Conservation (phyloP, 495 filamentous ascomycete genomes). For the Gamarada debralockiae region DNA sequence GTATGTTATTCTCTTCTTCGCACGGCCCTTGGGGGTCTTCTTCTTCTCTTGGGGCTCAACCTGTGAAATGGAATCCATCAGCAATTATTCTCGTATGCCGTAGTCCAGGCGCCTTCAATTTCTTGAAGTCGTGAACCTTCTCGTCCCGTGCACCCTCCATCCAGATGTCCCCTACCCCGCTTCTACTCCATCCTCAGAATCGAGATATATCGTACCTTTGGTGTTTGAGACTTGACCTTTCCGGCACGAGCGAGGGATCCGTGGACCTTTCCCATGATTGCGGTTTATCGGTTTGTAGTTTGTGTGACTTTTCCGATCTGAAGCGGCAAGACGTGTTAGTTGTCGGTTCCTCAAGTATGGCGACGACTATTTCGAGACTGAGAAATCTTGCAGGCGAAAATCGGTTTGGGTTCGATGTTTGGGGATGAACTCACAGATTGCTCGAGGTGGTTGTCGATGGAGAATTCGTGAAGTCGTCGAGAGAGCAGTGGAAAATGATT, state of each 20-base stretch:
- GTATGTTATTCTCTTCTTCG: slow-evolving; percentile 96
- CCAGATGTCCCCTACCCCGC: not conserved
- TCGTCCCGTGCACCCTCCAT: not conserved
- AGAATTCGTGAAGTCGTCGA: slow-evolving; percentile 13
- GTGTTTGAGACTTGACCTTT: slow-evolving; percentile 91
- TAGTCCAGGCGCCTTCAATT: not conserved
- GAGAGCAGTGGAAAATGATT: not conserved
- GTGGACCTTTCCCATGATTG: slow-evolving; percentile 88
- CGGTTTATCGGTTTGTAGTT: slow-evolving; percentile 30
- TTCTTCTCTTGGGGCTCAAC: slow-evolving; percentile 90
- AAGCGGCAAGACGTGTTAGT: slow-evolving; percentile 3
- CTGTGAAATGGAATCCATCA: slow-evolving; percentile 35
- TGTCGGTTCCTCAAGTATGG: not conserved
- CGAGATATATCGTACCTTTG: slow-evolving; percentile 61
- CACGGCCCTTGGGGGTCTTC: slow-evolving; percentile 94
- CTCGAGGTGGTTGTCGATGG: slow-evolving; percentile 12
- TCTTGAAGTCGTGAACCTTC: not conserved
- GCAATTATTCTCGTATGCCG: slow-evolving; percentile 7
- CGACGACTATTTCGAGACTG: not conserved
- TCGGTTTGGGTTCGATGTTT: not conserved
- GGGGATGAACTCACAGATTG: slow-evolving; percentile 18
- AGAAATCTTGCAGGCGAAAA: not conserved
- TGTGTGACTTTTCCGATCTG: slow-evolving; percentile 11
- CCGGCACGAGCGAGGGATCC: slow-evolving; percentile 94
- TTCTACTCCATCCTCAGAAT: slow-evolving; percentile 2